Evolutionary conservation across 345 rosid species (phyloP), one percentile per base, ranked within the genome.

Genomic region (Pistacia atlantica): DNA sequence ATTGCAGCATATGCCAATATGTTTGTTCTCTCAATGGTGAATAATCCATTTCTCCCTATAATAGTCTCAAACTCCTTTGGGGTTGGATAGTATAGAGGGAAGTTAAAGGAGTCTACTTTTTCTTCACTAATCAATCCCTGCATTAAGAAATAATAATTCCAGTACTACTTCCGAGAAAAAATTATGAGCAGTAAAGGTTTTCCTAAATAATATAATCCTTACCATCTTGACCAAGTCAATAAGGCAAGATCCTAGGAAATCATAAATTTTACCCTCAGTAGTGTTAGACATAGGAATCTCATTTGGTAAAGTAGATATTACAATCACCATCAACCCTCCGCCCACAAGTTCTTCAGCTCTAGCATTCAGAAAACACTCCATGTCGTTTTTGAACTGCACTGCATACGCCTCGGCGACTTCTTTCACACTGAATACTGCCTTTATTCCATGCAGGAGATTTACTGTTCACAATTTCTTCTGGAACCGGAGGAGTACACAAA

Each of bases 51-150:
- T 72, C 46, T 48, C 72, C 38, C 22, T 28, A 66, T 33, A 42
- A 72, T 49, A 0, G 25, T 28, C 52, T 57, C 49, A 14, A 73
- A 58, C 62, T 78, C 69, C 31, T 38, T 16, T 3, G 52, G 18
- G 5, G 31, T 16, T 37, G 74, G 62, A 18, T 35, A n/a, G 48
- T 72, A 72, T 8, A 59, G 3, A 22, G 81, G 68, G 38, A 78
- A 4, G 59, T 72, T 78, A 31, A 78, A 78, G 16, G 64, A 67
- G 20, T 78, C 69, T 42, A 78, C 48, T 60, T 78, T 72, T 14
- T 73, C 74, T 67, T 73, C 65, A 18, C 74, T 73, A 0, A 66
- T 7, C 4, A 78, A 11, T 28, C 77, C 81, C 74, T 73, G n/a
- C 45, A 62, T 8, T 4, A 20, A 16, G 3, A 54, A 54, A 54